These are phyloP conservation scores for Candida labiduridarum DNA, from an alignment of 1,139 yeast genomes.

Conservation along the genomic window DNA sequence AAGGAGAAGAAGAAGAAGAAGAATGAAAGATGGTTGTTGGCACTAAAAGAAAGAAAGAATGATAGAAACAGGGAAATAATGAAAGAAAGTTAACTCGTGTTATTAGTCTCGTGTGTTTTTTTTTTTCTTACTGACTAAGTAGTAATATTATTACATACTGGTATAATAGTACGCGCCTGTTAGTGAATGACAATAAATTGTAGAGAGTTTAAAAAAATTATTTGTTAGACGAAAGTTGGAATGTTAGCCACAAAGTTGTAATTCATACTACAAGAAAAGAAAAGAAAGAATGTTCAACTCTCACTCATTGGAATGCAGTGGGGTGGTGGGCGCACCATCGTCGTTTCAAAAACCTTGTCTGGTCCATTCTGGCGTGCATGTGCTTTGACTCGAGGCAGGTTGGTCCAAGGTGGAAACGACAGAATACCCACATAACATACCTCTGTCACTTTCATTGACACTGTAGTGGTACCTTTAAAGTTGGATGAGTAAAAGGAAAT, in stretches of 20 bases:
- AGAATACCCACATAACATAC: no score
- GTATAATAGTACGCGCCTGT: neutral
- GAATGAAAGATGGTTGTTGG: neutral
- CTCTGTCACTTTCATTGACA: neutral
- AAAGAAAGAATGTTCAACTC: no score
- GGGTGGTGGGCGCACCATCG: neutral
- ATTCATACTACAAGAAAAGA: no score
- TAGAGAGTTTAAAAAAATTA: neutral
- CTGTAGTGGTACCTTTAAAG: neutral
- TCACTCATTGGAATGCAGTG: no score
- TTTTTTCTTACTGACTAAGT: no score
- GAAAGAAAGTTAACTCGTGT: neutral
- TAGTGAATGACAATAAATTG: neutral
- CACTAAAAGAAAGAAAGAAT: neutral
- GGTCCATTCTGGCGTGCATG: no score
- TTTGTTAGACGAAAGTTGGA: neutral
- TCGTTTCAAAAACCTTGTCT: no score
- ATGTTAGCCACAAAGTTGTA: conserved; percentile 2
- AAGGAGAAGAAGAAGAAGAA: neutral
- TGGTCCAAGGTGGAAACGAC: no score
- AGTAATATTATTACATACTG: neutral
- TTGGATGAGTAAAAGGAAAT: neutral
- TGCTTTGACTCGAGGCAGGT: no score
- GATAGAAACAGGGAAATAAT: neutral
- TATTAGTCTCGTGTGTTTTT: conserved; percentile 1